Evolutionary conservation across 2,329 filamentous ascomycete species (phyloP).

Genomic region (Colletotrichum lupini): DNA sequence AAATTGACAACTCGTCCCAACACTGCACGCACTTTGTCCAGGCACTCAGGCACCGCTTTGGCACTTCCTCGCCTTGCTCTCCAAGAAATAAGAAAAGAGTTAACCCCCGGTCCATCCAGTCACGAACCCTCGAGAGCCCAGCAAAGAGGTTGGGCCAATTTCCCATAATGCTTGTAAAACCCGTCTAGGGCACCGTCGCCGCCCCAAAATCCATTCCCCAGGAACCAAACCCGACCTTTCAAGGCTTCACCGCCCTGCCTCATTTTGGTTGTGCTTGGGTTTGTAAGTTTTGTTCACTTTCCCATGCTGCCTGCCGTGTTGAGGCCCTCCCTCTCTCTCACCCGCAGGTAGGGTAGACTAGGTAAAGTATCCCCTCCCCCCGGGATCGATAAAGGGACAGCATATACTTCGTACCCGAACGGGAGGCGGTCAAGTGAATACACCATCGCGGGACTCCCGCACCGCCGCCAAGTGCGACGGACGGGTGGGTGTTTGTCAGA

Average conservation of each 20-base stretch:
- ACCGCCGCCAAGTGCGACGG: not conserved
- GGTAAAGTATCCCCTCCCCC: too few relatives aligned
- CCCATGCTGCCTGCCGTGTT: not conserved
- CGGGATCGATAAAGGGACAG: too few relatives aligned
- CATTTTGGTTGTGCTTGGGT: too few relatives aligned
- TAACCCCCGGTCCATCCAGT: too few relatives aligned
- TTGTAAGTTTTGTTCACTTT: too few relatives aligned
- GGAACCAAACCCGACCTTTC: not conserved
- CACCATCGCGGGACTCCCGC: not conserved
- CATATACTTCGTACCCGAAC: not conserved
- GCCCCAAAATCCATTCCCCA: not conserved
- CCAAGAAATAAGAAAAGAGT: not conserved
- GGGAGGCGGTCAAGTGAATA: conserved; percentile 9
- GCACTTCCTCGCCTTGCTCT: too few relatives aligned
- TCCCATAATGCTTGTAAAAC: conserved; percentile 13
- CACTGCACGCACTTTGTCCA: too few relatives aligned
- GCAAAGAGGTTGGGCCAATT: conserved; percentile 20
- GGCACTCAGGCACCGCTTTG: too few relatives aligned
- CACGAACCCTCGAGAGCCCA: not conserved
- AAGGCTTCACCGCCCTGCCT: conserved; percentile 23
- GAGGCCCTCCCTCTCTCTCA: conserved; percentile 16
- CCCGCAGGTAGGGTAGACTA: not conserved
- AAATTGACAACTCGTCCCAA: too few relatives aligned
- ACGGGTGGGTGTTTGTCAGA: not conserved
- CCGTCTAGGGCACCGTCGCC: not conserved